phyloP scores from a whole-genome alignment of 2,329 filamentous ascomycete genomes.

The Mycosphaerella sp. region DNA sequence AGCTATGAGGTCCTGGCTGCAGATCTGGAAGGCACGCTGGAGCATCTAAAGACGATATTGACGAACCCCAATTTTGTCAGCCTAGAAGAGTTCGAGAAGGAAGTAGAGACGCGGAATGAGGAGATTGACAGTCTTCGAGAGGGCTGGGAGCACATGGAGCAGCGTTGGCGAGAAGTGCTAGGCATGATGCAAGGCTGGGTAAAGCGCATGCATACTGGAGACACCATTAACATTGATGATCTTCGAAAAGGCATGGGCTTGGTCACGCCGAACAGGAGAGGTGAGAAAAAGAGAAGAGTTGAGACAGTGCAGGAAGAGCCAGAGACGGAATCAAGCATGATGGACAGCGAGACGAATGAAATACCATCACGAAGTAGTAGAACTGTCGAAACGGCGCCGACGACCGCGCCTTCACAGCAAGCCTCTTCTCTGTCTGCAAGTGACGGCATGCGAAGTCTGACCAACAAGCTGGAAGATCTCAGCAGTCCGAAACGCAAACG shows the following conservation, averaged over 20 bases:
- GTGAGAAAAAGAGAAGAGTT: slow-evolving; percentile 6
- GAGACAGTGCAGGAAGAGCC: slow-evolving; percentile 25
- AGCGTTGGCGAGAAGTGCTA: slow-evolving; percentile 81
- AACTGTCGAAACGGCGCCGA: slow-evolving; percentile 1
- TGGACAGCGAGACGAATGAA: slow-evolving; percentile 28
- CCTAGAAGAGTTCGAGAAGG: slow-evolving; percentile 87
- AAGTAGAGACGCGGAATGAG: slow-evolving; percentile 85
- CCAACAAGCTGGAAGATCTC: slow-evolving; percentile 2
- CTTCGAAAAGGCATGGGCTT: slow-evolving; percentile 58
- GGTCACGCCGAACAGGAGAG: slow-evolving; percentile 34
- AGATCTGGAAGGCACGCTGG: slow-evolving; percentile 71
- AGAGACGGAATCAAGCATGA: slow-evolving; percentile 20
- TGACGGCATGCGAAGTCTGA: slow-evolving; percentile 9
- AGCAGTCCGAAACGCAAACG: slow-evolving; percentile 28
- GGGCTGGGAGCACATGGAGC: slow-evolving; percentile 92
- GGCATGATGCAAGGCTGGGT: slow-evolving; percentile 90
- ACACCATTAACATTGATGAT: slow-evolving; percentile 58
- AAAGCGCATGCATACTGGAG: slow-evolving; percentile 67
- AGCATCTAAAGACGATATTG: slow-evolving; percentile 74
- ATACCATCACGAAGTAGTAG: slow-evolving; percentile 17
- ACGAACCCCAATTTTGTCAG: slow-evolving; percentile 96
- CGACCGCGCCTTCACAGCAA: neutral
- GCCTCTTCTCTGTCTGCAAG: slow-evolving; percentile 3
- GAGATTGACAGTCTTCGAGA: slow-evolving; percentile 77
- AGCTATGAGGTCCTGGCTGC: slow-evolving; percentile 62